Base-by-base conservation (phyloP, 768 basidiomycete genomes). In the Ephemerocybe angulata region DNA sequence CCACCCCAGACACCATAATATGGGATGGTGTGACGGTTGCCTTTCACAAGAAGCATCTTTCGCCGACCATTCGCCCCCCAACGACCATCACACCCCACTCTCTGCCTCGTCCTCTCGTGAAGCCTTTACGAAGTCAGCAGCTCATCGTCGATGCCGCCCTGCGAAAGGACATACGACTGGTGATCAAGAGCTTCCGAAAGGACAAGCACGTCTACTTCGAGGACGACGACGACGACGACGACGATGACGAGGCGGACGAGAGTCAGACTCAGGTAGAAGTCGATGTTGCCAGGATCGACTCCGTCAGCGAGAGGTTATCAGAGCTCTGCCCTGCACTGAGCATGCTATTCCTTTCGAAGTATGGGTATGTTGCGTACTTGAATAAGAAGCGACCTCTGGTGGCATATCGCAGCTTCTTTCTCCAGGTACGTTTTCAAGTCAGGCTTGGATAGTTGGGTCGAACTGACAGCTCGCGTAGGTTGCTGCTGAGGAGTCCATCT, bases 21-120 rank as follows among this genome's bases (percentile, higher is more conserved):
- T 70, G 66, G 61, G 70, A 73, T 55, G 68, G 71, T 3, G 65
- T 71, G 0, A 68, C 66, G 3, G 51, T 72, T 11, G 61, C 67
- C 2, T 73, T 68, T 53, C 63, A 59, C 43, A 52, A 57, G 11
- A 67, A 69, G 51, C 66, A 71, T 40, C 48, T 70, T 1, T 55
- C 57, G 0, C 42, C 58, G 1, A 54, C 64, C 3, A 58, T 72
- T 13, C 35, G 53, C n/a, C 70, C 70, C 0, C 70, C 69, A 0
- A 71, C 70, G n/a, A n/a, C 29, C 4, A 43, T 28, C 12, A 3
- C 38, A 5, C 13, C 41, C 8, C 15, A 3, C 11, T 53, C 52
- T 10, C 21, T 56, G 54, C 1, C 27, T 62, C 2, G 51, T 59
- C 29, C 24, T 41, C 0, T n/a, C 53, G 8, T 63, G 65, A n/a